Evolutionary conservation across 352 stramenopile species (phyloP).

Genomic region (Globisporangium carolinianum): DNA sequence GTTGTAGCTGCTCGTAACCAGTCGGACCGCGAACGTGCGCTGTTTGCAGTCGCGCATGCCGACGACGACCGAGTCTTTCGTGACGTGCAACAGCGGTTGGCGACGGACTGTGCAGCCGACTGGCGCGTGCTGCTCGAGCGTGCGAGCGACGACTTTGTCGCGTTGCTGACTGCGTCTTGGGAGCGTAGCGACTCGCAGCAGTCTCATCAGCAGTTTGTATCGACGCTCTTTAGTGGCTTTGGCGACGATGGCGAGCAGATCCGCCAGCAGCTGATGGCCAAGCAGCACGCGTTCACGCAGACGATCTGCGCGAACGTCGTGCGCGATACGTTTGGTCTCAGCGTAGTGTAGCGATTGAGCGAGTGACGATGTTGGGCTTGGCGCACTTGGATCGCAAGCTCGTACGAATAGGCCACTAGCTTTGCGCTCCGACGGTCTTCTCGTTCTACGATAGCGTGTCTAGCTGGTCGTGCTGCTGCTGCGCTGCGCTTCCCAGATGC

Average conservation of each 20-base stretch:
- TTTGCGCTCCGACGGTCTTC: too few species aligned
- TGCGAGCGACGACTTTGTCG: slow-evolving; percentile 32
- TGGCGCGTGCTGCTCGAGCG: slow-evolving; percentile 30
- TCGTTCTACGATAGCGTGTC: too few species aligned
- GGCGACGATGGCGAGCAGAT: slow-evolving; percentile 28
- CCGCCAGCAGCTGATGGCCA: slow-evolving; percentile 23
- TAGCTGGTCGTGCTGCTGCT: too few species aligned
- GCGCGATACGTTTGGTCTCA: slow-evolving; percentile 7
- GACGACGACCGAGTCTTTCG: slow-evolving; percentile 4
- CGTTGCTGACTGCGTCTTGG: slow-evolving; percentile 33
- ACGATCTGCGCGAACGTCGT: slow-evolving; percentile 10
- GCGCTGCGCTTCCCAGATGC: slow-evolving; percentile 10
- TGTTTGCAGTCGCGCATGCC: slow-evolving; percentile 22
- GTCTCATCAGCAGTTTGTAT: slow-evolving; percentile 12
- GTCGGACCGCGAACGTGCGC: slow-evolving; percentile 15
- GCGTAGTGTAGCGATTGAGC: neutral
- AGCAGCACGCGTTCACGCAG: slow-evolving; percentile 30
- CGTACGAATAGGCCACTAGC: too few species aligned
- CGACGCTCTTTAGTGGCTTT: slow-evolving; percentile 24
- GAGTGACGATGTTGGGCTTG: too few species aligned
- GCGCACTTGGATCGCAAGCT: too few species aligned
- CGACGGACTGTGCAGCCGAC: slow-evolving; percentile 8
- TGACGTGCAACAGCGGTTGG: slow-evolving; percentile 9
- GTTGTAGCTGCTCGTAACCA: slow-evolving; percentile 16
- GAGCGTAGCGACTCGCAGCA: slow-evolving; percentile 14